Conservation (phyloP, 2,329 filamentous ascomycete species). For the Penicillium corylophilum region DNA sequence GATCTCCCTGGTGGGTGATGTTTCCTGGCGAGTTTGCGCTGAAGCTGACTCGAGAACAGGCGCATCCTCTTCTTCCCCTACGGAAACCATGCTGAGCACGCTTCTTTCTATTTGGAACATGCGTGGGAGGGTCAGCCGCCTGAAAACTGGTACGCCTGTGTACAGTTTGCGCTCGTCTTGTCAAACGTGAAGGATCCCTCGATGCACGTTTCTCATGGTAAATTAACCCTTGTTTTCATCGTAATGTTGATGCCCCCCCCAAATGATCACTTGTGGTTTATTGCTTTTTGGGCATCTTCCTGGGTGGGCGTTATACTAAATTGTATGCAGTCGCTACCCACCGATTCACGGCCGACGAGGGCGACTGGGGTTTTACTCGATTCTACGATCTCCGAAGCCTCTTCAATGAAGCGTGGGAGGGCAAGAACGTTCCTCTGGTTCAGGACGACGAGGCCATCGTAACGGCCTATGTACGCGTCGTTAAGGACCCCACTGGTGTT, state of each 20-base stretch:
- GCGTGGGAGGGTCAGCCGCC: slow-evolving; percentile 76
- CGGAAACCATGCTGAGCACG: slow-evolving; percentile 90
- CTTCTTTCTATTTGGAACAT: slow-evolving; percentile 95
- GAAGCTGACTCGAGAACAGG: slow-evolving; percentile 52
- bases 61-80: slow-evolving; percentile 92
- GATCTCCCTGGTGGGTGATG: slow-evolving; percentile 73
- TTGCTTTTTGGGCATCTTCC: not conserved
- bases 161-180: slow-evolving; percentile 89
- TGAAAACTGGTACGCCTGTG: slow-evolving; percentile 94
- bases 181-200: slow-evolving; percentile 94
- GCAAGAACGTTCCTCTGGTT: slow-evolving; percentile 57
- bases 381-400: slow-evolving; percentile 86
- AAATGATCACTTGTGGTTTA: not conserved
- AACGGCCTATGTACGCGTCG: slow-evolving; percentile 50
- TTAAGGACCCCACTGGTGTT: slow-evolving; percentile 51
- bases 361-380: slow-evolving; percentile 98
- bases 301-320: not conserved
- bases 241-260: not conserved
- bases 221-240: slow-evolving; percentile 16
- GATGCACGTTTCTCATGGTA: slow-evolving; percentile 72
- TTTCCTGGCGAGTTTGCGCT: slow-evolving; percentile 2
- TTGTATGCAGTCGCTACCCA: slow-evolving; percentile 66
- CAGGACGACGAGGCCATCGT: slow-evolving; percentile 49
- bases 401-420: slow-evolving; percentile 76
- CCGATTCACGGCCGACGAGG: slow-evolving; percentile 92